Evolutionary conservation across 768 basidiomycete genomes (phyloP), one percentile per base, ranked within the genome.

Genomic region (Pulveroboletus ravenelii): DNA sequence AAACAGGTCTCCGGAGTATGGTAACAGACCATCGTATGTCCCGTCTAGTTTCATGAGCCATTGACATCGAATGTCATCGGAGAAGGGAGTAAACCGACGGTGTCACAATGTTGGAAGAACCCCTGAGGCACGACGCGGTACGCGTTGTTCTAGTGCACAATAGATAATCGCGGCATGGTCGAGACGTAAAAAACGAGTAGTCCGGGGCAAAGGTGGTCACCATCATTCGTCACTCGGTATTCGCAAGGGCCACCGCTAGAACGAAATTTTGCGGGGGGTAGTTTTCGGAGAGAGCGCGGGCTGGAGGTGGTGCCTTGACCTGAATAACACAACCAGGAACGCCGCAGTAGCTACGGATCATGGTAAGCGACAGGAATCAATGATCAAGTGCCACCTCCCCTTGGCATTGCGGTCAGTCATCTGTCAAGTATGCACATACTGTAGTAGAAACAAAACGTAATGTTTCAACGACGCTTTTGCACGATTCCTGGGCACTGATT

Each of bases 71-170:
- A 89, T 70, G 51, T 78, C 73, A 47, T 87, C 74, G 20, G 93
- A 68, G 20, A 30, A 87, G 10, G 81, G 78, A 17, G 80, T 81
- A 66, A 93, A 94, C 89, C 86, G 59, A 94, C 86, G n/a, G 84
- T 86, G 39, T 81, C 81, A 2, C 68, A 23, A 85, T 59, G 4
- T 23, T 23, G 20, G 20, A 4, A 23, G 20, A 4, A 2, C 62
- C 86, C 89, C 65, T 93, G 90, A 10, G 84, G 82, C 6, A 76
- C 73, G 31, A 92, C 86, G 20, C 89, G 82, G 68, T 93, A 95
- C 20, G 84, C 87, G 62, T 90, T 87, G 69, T 89, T 89, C 74
- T 82, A 90, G 56, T 89, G 88, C 3, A 83, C 51, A 47, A 89
- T 76, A 15, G 70, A 65, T 18, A 78, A 51, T 14, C 56, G 60